A percentile compares a stretch with the other conserved stretches of the same genome.
Conservation (phyloP, 164 flowering plant species). For the Magnolia kwangsiensis region DNA sequence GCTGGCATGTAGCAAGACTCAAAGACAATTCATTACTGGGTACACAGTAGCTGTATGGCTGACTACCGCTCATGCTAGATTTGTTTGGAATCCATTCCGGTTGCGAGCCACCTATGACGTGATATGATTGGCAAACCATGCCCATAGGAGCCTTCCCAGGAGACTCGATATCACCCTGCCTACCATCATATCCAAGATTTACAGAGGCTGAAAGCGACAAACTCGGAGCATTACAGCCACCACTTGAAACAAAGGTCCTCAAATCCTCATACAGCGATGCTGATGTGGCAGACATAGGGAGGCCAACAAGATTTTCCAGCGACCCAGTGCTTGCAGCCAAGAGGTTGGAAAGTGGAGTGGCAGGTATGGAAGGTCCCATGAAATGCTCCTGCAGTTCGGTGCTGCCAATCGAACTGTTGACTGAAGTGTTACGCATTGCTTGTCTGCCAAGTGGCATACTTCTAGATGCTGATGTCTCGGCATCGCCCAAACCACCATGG, state of each 20-base stretch:
- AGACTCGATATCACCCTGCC: constrained; percentile 9
- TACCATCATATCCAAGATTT: constrained; percentile 24
- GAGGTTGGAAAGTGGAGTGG: constrained; percentile 33
- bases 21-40: constrained; percentile 56
- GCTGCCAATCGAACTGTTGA: constrained; percentile 10
- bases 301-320: constrained; percentile 29
- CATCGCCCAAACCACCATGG: constrained; percentile 14
- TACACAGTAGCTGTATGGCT: constrained; percentile 27
- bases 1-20: constrained; percentile 57
- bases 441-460: constrained; percentile 14
- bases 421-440: constrained; percentile 11
- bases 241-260: constrained; percentile 22
- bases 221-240: constrained; percentile 25
- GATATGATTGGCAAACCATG: constrained; percentile 23
- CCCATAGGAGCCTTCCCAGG: constrained; percentile 15
- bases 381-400: constrained; percentile 27
- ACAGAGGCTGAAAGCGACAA: constrained; percentile 21
- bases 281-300: constrained; percentile 21
- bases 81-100: constrained; percentile 34
- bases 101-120: constrained; percentile 18
- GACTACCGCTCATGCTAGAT: constrained; percentile 15
- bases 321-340: constrained; percentile 25
- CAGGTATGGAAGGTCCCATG: constrained; percentile 28
- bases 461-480: constrained; percentile 18
- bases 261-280: constrained; percentile 27